A percentile compares a stretch with the other conserved stretches of the same genome.
Conservation (phyloP, 2,329 filamentous ascomycete genomes). For the Dothistroma pini region DNA sequence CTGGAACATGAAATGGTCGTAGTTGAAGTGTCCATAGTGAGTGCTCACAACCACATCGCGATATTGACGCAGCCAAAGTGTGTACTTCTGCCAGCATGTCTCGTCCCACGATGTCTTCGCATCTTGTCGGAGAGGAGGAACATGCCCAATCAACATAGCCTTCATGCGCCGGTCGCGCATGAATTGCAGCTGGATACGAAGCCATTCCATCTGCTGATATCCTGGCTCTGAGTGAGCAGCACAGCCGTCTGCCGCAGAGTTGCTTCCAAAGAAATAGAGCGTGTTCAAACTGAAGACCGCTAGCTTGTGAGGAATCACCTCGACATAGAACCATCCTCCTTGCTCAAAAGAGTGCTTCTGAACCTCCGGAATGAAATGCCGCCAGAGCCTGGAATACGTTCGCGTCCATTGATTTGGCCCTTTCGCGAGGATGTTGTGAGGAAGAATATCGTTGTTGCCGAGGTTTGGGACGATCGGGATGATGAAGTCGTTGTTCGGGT, state of each 20-base stretch:
- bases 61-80: constrained; percentile 84
- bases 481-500: constrained; percentile 56
- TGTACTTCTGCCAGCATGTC: constrained; percentile 97
- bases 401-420: constrained; percentile 87
- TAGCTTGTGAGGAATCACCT: constrained; percentile 81
- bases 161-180: constrained; percentile 84
- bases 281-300: constrained; percentile 95
- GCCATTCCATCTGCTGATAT: constrained; percentile 93
- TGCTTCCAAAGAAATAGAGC: constrained; percentile 83
- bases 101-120: constrained; percentile 92
- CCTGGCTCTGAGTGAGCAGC: constrained; percentile 74
- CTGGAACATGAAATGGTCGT: constrained; percentile 93
- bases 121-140: constrained; percentile 81
- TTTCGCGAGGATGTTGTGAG: constrained; percentile 84
- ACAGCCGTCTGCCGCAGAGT: constrained; percentile 91
- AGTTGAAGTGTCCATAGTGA: constrained; percentile 95
- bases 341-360: constrained; percentile 87
- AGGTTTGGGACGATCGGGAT: constrained; percentile 86
- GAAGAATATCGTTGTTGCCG: constrained; percentile 96
- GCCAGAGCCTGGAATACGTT: constrained; percentile 75
- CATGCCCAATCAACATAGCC: constrained; percentile 89
- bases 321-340: constrained; percentile 91
- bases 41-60: constrained; percentile 80
- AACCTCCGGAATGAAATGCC: constrained; percentile 81
- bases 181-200: constrained; percentile 81